Evolutionary conservation across 441 rosid species (phyloP).

Genomic region (Aleurites moluccanus): DNA sequence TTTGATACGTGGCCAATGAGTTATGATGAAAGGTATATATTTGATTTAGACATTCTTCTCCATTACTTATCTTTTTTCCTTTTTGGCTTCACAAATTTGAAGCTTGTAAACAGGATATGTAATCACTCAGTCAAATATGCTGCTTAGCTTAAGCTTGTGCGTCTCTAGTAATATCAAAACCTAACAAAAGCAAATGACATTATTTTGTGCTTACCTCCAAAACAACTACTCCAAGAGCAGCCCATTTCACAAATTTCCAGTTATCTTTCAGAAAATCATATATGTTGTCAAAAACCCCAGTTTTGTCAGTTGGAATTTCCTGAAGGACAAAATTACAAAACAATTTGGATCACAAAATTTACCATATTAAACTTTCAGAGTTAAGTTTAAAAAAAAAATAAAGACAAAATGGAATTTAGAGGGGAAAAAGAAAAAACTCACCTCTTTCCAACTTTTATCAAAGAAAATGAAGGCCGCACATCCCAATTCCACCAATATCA

Average conservation of each 20-base stretch:
- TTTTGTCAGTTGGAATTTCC: conserved; percentile 88
- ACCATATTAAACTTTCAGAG: neutral
- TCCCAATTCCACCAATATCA: conserved; percentile 90
- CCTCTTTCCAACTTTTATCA: conserved; percentile 86
- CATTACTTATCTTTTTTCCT: neutral
- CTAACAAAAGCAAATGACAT: neutral
- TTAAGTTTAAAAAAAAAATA: neutral
- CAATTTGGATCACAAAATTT: conserved; percentile 1
- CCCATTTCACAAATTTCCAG: conserved; percentile 89
- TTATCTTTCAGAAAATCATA: conserved; percentile 75
- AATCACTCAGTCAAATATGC: neutral
- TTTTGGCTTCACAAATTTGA: conserved; percentile 8
- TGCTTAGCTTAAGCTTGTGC: neutral
- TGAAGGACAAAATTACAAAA: conserved; percentile 31
- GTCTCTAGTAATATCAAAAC: neutral
- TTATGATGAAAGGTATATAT: neutral
- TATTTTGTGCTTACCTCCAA: conserved; percentile 64
- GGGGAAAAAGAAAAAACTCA: conserved; percentile 34
- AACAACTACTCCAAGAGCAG: conserved; percentile 80
- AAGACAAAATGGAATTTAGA: neutral
- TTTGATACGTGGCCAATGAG: neutral
- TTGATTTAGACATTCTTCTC: neutral
- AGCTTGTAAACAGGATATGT: neutral
- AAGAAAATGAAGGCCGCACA: conserved; percentile 88
- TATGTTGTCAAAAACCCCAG: conserved; percentile 77